Base-by-base conservation (phyloP, 2,329 filamentous ascomycete species). In the Penicillium decumbens region DNA sequence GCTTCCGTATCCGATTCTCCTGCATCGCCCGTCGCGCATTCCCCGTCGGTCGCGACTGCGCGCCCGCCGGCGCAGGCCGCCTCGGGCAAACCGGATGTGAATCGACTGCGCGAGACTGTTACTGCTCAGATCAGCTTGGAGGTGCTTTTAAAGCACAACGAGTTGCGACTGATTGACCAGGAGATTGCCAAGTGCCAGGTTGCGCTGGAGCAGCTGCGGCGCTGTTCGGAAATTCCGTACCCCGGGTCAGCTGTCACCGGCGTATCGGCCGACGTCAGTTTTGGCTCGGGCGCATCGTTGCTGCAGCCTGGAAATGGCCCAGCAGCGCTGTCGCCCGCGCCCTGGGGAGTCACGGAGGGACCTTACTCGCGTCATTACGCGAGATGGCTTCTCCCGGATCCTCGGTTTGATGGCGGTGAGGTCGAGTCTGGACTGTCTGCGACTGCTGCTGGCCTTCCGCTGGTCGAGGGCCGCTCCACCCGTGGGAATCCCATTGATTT, bases 161-260 rank as follows among this genome's bases (percentile, higher is more conserved):
- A 98, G 75, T 75, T 97, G 51, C 88, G 91, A 49, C 78, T 95
- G 59, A 95, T 97, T 69, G 89, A 97, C 66, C 90, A 95, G 72
- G 93, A 97, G 74, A 80, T 97, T 57, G 92, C 89, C 57, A 97
- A 96, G 75, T 96, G 91, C 66, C 91, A 97, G 74, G 77, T 91
- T 56, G 89, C 91, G 9, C 79, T 97, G 59, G 93, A 98, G 73
- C 93, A 97, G 73, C 77, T 98, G 55, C 87, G 93, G 61, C 85
- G 93, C 53, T 96, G 91, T 72, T 85, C 93, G 66, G 78, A 97
- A 59, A 92, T 95, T 60, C 92, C 92, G 4, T 97, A 90, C 68
- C 91, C 92, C 28, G 82, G 84, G 56, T 81, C 82, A 55, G 78
- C 81, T 55, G 80, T 82, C 35, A 43, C 65, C 18, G 69, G 65